Evolutionary conservation across 1,284 basidiomycete species (phyloP).

Genomic region (Pseudozyma thailandica): DNA sequence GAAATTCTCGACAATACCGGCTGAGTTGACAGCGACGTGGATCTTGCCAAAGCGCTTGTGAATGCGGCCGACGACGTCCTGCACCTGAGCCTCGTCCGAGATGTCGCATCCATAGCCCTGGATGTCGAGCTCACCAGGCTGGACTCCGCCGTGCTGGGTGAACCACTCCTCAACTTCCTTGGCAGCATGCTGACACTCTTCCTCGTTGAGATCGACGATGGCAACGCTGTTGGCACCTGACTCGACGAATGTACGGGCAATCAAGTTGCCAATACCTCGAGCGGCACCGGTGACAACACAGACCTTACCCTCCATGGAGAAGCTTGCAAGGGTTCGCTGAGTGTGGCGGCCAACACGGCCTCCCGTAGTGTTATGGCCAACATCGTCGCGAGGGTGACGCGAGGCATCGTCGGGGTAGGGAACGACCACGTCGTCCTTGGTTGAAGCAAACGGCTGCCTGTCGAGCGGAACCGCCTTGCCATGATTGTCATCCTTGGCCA

Average conservation of each 20-base stretch:
- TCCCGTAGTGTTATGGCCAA: constrained; percentile 58
- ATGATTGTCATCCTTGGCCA: constrained; percentile 22
- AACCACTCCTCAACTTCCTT: constrained; percentile 77
- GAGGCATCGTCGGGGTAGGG: constrained; percentile 44
- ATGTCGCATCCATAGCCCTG: constrained; percentile 89
- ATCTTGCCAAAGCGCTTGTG: constrained; percentile 79
- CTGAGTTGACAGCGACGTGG: constrained; percentile 71
- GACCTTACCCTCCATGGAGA: constrained; percentile 73
- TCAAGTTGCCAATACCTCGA: constrained; percentile 73
- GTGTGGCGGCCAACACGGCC: constrained; percentile 51
- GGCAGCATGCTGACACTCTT: constrained; percentile 79
- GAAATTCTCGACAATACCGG: constrained; percentile 91
- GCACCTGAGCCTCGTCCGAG: constrained; percentile 74
- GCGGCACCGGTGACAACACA: constrained; percentile 95
- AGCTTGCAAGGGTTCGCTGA: constrained; percentile 57
- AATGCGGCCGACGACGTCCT: constrained; percentile 41
- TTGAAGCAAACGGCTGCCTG: constrained; percentile 30
- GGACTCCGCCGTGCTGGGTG: constrained; percentile 74
- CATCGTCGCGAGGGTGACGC: constrained; percentile 49
- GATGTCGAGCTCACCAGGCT: constrained; percentile 76
- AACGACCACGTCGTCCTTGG: constrained; percentile 36
- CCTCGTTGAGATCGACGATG: constrained; percentile 83
- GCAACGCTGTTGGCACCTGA: constrained; percentile 86
- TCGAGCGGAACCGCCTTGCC: constrained; percentile 34
- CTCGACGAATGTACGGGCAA: constrained; percentile 80